Evolutionary conservation across 139 green algal species (phyloP).

Genomic region (Coccomyxa sp.): DNA sequence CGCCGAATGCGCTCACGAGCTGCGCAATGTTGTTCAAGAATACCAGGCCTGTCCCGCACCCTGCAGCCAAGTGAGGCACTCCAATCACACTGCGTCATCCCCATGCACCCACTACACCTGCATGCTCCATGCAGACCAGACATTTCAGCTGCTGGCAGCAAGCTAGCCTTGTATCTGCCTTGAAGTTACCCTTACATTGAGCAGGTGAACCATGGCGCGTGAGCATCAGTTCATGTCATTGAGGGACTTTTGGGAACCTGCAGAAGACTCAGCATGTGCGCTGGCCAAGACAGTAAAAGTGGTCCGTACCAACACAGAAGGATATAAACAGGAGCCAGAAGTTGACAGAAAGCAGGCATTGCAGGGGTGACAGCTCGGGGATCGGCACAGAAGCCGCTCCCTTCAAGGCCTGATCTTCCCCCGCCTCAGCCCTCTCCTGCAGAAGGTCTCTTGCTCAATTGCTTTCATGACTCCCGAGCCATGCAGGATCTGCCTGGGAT

Average conservation of each 20-base stretch:
- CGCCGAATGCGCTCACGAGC: conserved; percentile 48
- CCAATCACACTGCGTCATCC: background rate
- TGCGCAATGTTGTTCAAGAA: conserved; percentile 75
- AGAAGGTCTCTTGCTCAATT: background rate
- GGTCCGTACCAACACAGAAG: conserved; percentile 25
- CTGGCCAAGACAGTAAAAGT: background rate
- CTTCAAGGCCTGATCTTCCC: background rate
- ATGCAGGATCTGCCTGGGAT: background rate
- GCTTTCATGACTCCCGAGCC: background rate
- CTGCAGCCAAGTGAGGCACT: conserved; percentile 10
- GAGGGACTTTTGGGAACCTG: background rate
- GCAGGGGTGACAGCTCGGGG: conserved; percentile 16
- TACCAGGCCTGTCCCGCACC: conserved; percentile 51
- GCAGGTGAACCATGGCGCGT: no score
- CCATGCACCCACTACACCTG: background rate
- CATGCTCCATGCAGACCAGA: background rate
- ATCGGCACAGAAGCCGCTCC: background rate
- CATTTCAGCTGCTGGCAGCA: background rate
- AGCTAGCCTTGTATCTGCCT: background rate
- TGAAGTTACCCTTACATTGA: background rate
- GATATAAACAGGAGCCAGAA: conserved; percentile 61
- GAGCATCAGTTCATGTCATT: no score
- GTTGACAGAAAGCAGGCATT: conserved; percentile 23
- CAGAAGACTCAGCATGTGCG: background rate
- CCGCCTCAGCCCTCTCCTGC: background rate